Conservation (phyloP, 257 asterid genomes). For the Scutellaria minor region DNA sequence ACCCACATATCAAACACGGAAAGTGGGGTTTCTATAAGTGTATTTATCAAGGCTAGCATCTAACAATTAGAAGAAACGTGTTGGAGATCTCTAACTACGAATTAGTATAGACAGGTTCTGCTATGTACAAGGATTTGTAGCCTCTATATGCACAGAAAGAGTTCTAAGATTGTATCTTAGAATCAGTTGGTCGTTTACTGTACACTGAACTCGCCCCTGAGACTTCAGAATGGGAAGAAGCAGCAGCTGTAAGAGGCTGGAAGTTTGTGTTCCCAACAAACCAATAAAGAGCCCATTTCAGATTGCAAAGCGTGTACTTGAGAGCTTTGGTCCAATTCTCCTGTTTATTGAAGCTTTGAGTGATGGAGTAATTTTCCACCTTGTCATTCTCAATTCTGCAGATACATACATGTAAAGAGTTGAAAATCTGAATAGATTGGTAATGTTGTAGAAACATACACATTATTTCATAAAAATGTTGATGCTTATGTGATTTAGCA, state of each 20-base stretch:
- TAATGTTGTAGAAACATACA: neutral
- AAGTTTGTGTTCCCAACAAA: constrained; percentile 91
- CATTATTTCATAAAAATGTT: neutral
- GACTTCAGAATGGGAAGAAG: constrained; percentile 59
- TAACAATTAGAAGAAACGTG: constrained; percentile 11
- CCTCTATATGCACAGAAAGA: constrained; percentile 18
- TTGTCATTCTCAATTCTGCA: constrained; percentile 95
- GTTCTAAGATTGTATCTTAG: constrained; percentile 47
- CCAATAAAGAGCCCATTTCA: constrained; percentile 99
- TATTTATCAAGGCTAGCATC: constrained; percentile 5
- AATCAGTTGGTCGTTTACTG: constrained; percentile 51
- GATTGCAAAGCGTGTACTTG: constrained; percentile 91
- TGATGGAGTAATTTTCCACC: constrained; percentile 86
- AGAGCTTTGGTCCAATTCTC: constrained; percentile 99
- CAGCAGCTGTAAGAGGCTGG: constrained; percentile 76
- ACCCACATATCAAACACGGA: neutral
- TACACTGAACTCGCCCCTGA: constrained; percentile 57
- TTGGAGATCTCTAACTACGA: neutral
- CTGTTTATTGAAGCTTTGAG: constrained; percentile 92
- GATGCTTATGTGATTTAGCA: constrained; percentile 3
- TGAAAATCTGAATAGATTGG: neutral
- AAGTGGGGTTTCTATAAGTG: neutral
- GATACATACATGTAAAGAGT: constrained; percentile 14
- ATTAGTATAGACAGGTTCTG: neutral
- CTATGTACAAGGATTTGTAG: constrained; percentile 28